Percentiles rank a stretch among this genome's conserved stretches.
Evolutionary conservation across 2,329 filamentous ascomycete species (phyloP).

Genomic region (Epichloe sibirici): DNA sequence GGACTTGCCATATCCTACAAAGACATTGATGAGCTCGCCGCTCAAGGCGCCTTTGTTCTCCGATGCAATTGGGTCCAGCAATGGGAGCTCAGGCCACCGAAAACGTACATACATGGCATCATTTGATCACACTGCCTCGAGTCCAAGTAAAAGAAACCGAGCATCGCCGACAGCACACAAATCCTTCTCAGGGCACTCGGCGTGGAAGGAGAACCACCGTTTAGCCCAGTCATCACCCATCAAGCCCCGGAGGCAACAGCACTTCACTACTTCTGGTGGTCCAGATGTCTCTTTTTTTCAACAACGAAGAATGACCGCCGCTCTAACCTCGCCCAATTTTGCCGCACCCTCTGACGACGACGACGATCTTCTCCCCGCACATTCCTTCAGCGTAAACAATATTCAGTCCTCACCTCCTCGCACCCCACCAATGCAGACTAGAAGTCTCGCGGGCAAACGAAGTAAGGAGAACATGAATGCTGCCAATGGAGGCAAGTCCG

Average conservation of each 20-base stretch:
- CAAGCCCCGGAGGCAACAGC: slow-evolving; percentile 60
- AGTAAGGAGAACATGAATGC: slow-evolving; percentile 33
- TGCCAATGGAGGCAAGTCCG: slow-evolving; percentile 41
- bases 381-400: slow-evolving; percentile 56
- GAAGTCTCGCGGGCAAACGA: slow-evolving; percentile 33
- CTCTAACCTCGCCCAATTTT: slow-evolving; percentile 48
- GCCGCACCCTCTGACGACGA: slow-evolving; percentile 64
- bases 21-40: slow-evolving; percentile 69
- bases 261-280: slow-evolving; percentile 59
- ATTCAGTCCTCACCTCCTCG: slow-evolving; percentile 71
- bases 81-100: slow-evolving; percentile 51
- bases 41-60: slow-evolving; percentile 76
- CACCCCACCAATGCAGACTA: slow-evolving; percentile 60
- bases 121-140: slow-evolving; percentile 43
- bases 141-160: slow-evolving; percentile 58
- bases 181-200: slow-evolving; percentile 40
- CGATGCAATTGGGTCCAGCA: slow-evolving; percentile 63
- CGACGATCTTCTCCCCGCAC: slow-evolving; percentile 65
- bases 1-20: slow-evolving; percentile 57
- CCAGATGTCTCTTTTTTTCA: slow-evolving; percentile 64
- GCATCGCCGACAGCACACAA: slow-evolving; percentile 46
- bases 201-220: slow-evolving; percentile 68
- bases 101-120: slow-evolving; percentile 51
- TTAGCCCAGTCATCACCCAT: slow-evolving; percentile 79
- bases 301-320: slow-evolving; percentile 53